Percentiles rank a stretch among this genome's conserved stretches.
Evolutionary conservation across 73 alveolate species (phyloP).

Genomic region (Paramecium pentaurelia): DNA sequence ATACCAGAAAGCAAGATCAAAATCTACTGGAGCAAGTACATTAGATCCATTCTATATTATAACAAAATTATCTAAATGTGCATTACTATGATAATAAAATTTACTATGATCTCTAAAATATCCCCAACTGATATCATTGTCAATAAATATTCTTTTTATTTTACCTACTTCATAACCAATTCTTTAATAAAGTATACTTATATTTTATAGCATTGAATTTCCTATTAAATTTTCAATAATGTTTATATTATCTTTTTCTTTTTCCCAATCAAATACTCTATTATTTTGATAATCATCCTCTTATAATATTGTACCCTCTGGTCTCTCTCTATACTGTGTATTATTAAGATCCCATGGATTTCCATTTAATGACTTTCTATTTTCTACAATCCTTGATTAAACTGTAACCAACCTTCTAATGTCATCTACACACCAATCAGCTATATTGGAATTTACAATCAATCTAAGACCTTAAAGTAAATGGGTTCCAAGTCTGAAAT

Average conservation of each 20-base stretch:
- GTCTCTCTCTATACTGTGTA: slow-evolving; percentile 12
- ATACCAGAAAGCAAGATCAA: slow-evolving; percentile 70
- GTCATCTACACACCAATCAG: not conserved
- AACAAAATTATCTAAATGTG: slow-evolving; percentile 61
- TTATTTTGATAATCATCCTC: slow-evolving; percentile 1
- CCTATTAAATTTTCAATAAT: not conserved
- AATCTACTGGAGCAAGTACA: too few relatives aligned
- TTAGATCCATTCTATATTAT: too few relatives aligned
- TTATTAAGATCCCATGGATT: slow-evolving; percentile 2
- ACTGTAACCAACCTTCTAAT: not conserved
- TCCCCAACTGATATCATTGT: slow-evolving; percentile 76
- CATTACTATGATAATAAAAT: slow-evolving; percentile 64
- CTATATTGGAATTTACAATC: not conserved
- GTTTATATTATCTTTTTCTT: not conserved
- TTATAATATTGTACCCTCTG: not conserved
- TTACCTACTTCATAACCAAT: slow-evolving; percentile 76
- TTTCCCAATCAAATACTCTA: slow-evolving; percentile 7
- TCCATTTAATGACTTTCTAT: not conserved
- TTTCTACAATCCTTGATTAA: not conserved
- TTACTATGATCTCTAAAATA: slow-evolving; percentile 75
- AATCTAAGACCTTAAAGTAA: slow-evolving; percentile 65
- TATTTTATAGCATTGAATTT: not conserved
- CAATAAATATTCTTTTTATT: slow-evolving; percentile 70
- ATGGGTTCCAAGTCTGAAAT: slow-evolving; percentile 82
- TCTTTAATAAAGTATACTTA: slow-evolving; percentile 38